Evolutionary conservation across 176 grass and related monocot genomes (phyloP).

Genomic region (Thinopyrum elongatum): DNA sequence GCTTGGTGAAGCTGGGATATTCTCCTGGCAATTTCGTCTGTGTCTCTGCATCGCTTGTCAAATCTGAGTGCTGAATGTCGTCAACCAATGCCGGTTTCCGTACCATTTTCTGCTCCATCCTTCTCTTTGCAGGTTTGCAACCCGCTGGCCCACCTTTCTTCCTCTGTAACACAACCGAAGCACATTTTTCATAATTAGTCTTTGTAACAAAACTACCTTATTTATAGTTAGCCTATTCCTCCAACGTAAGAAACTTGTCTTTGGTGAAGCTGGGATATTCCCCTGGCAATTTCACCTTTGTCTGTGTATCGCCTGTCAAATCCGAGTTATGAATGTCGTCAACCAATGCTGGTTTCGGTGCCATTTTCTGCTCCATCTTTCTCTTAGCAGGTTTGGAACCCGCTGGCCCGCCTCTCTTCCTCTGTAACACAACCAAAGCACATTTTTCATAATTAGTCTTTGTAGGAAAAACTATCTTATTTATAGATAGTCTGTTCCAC

Average conservation of each 20-base stretch:
- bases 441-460: too few species aligned
- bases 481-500: not conserved
- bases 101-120: not conserved
- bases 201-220: not conserved
- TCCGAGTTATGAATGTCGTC: not conserved
- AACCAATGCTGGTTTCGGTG: too few species aligned
- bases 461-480: not conserved
- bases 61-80: not conserved
- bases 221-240: not conserved
- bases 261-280: slow-evolving; percentile 7
- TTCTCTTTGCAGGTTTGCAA: not conserved
- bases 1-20: slow-evolving; percentile 29
- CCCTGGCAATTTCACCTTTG: slow-evolving; percentile 20
- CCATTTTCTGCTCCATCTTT: not conserved
- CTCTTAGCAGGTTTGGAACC: not conserved
- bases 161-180: not conserved
- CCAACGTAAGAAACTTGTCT: not conserved
- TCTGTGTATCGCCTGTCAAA: slow-evolving; percentile 6
- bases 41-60: not conserved
- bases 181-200: too few species aligned
- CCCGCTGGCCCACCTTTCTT: not conserved
- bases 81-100: too few species aligned
- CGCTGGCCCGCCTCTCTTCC: not conserved
- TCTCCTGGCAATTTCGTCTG: slow-evolving; percentile 25
- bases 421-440: not conserved